These are phyloP conservation scores for Calonectria fujianensis DNA, from an alignment of 2,329 filamentous ascomycete genomes.

Conservation along the genomic window DNA sequence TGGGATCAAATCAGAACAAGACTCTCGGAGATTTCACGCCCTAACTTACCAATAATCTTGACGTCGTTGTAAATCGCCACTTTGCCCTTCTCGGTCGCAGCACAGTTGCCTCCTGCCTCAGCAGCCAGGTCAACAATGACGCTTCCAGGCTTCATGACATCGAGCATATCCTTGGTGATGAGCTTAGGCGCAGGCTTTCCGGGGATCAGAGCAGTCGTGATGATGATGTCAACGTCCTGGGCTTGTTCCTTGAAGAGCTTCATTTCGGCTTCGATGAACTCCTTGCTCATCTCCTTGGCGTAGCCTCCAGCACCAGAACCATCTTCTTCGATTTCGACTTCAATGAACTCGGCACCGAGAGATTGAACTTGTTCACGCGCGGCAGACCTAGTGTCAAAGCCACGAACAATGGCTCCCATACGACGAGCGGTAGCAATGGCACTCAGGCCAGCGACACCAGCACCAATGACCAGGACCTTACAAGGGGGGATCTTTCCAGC, in stretches of 20 bases:
- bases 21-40: conserved; percentile 33
- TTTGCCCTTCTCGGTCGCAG: conserved; percentile 85
- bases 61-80: conserved; percentile 84
- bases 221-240: conserved; percentile 91
- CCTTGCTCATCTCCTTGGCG: conserved; percentile 95
- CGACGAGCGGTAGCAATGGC: conserved; percentile 91
- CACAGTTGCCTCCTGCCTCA: conserved; percentile 92
- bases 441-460: conserved; percentile 90
- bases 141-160: conserved; percentile 92
- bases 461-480: conserved; percentile 93
- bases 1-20: conserved; percentile 50
- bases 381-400: conserved; percentile 93
- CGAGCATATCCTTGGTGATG: conserved; percentile 86
- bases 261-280: conserved; percentile 95
- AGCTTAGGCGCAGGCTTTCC: conserved; percentile 88
- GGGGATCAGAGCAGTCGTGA: conserved; percentile 94
- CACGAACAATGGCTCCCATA: conserved; percentile 91
- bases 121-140: conserved; percentile 92
- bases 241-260: conserved; percentile 92
- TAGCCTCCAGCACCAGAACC: conserved; percentile 91
- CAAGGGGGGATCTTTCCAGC: conserved; percentile 93
- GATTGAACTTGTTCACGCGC: conserved; percentile 93
- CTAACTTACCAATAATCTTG: conserved; percentile 83
- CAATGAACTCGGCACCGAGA: conserved; percentile 91
- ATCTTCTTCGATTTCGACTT: conserved; percentile 90